Percentiles rank a stretch among this genome's conserved stretches.
Conservation (phyloP, 306 rosid genomes). For the Alnus rubra region DNA sequence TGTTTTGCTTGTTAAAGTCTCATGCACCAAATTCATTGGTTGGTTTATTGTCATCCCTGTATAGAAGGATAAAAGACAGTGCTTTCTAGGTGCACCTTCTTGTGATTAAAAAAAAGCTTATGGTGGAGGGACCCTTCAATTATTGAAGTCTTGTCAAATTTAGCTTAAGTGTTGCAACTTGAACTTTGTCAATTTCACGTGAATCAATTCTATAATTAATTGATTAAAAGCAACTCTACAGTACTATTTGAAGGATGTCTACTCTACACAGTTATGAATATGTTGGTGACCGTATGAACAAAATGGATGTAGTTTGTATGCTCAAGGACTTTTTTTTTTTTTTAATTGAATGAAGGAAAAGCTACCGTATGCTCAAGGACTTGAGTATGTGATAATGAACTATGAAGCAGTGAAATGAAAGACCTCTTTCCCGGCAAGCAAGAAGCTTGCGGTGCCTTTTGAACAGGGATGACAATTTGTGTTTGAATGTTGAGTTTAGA, state of each 20-base stretch:
- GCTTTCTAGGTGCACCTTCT: background rate
- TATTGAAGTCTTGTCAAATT: background rate
- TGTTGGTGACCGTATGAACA: background rate
- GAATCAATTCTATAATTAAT: background rate
- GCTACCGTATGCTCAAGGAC: background rate
- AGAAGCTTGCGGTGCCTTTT: too few relatives aligned
- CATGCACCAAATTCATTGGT: background rate
- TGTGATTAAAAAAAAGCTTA: background rate
- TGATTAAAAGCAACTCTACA: background rate
- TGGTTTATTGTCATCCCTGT: background rate
- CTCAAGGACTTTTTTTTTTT: background rate
- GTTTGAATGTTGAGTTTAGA: too few relatives aligned
- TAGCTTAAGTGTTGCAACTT: background rate
- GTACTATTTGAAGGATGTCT: background rate
- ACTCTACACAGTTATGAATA: background rate
- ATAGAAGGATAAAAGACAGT: background rate
- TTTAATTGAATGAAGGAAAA: too few relatives aligned
- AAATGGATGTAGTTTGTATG: background rate
- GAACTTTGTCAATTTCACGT: background rate
- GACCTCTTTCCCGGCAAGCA: too few relatives aligned
- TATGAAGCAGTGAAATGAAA: background rate
- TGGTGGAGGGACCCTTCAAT: conserved; percentile 10
- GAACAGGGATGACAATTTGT: too few relatives aligned
- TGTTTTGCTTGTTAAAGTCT: background rate
- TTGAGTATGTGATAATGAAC: background rate